Evolutionary conservation across 1,139 yeast species (phyloP).

Genomic region (Candida tropicalis): DNA sequence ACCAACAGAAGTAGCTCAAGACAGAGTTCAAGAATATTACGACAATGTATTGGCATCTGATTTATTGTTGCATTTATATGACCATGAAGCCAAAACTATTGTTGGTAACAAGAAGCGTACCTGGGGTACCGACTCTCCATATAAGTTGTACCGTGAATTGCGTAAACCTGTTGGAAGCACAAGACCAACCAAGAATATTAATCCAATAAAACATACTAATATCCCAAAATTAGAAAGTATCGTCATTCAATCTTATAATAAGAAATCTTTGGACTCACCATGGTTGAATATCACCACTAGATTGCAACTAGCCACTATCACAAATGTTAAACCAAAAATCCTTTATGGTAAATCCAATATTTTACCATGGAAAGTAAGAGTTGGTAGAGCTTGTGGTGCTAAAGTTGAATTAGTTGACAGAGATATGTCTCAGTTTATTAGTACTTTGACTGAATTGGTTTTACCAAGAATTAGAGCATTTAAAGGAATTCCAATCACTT

Average conservation of each 20-base stretch:
- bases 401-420: constrained; percentile 77
- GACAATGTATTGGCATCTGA: constrained; percentile 74
- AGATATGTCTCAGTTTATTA: constrained; percentile 82
- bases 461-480: constrained; percentile 92
- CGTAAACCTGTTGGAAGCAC: constrained; percentile 67
- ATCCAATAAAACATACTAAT: constrained; percentile 64
- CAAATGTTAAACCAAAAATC: constrained; percentile 81
- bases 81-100: constrained; percentile 58
- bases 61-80: constrained; percentile 72
- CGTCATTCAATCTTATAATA: constrained; percentile 74
- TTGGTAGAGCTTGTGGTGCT: constrained; percentile 92
- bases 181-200: constrained; percentile 72
- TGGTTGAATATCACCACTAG: constrained; percentile 79
- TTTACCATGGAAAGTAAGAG: constrained; percentile 84
- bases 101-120: constrained; percentile 73
- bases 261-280: constrained; percentile 70
- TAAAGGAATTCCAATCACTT: constrained; percentile 68
- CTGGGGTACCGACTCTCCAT: constrained; percentile 92
- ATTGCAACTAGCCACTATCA: constrained; percentile 86
- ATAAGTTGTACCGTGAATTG: constrained; percentile 78
- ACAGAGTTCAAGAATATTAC: constrained; percentile 81
- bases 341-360: constrained; percentile 79
- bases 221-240: constrained; percentile 72
- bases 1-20: constrained; percentile 74
- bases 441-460: constrained; percentile 88